phyloP scores from a whole-genome alignment of 2,329 filamentous ascomycete genomes.

The Lanzia echinophila region DNA sequence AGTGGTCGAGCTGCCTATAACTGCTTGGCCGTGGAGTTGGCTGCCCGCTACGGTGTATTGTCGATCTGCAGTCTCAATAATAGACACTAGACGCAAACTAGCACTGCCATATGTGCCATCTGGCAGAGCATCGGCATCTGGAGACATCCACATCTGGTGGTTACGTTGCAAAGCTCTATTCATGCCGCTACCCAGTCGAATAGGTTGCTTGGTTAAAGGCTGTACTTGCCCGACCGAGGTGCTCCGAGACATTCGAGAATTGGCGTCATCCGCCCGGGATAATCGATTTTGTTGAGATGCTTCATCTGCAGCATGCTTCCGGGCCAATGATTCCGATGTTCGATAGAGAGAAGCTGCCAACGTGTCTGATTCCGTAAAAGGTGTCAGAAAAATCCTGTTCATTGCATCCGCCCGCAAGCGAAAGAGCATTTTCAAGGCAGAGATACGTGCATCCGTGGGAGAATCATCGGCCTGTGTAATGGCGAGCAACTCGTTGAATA shows the following conservation, averaged over 20 bases:
- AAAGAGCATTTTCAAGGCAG: slow-evolving; percentile 72
- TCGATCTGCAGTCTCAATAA: slow-evolving; percentile 7
- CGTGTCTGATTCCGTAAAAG: slow-evolving; percentile 63
- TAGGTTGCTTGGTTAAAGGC: slow-evolving; percentile 33
- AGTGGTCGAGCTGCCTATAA: background rate
- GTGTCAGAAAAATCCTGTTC: slow-evolving; percentile 65
- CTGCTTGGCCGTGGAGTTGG: background rate
- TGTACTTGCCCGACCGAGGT: slow-evolving; percentile 27
- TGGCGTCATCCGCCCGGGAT: slow-evolving; percentile 32
- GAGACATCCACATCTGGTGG: slow-evolving; percentile 51
- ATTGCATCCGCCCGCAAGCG: slow-evolving; percentile 77
- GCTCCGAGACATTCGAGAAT: slow-evolving; percentile 27
- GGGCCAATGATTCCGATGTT: slow-evolving; percentile 44
- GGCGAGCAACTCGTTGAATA: slow-evolving; percentile 57
- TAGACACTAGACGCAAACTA: slow-evolving; percentile 27
- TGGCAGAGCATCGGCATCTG: slow-evolving; percentile 50
- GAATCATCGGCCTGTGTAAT: slow-evolving; percentile 54
- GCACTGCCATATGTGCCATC: slow-evolving; percentile 32
- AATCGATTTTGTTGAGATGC: slow-evolving; percentile 33
- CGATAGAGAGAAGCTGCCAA: slow-evolving; percentile 68
- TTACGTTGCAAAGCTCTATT: slow-evolving; percentile 33
- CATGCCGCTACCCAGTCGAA: slow-evolving; percentile 23
- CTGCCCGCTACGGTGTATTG: background rate
- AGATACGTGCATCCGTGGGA: slow-evolving; percentile 63
- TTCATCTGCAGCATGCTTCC: slow-evolving; percentile 35